Base-by-base conservation (phyloP, 2,329 filamentous ascomycete species). In the Emergomyces orientalis region DNA sequence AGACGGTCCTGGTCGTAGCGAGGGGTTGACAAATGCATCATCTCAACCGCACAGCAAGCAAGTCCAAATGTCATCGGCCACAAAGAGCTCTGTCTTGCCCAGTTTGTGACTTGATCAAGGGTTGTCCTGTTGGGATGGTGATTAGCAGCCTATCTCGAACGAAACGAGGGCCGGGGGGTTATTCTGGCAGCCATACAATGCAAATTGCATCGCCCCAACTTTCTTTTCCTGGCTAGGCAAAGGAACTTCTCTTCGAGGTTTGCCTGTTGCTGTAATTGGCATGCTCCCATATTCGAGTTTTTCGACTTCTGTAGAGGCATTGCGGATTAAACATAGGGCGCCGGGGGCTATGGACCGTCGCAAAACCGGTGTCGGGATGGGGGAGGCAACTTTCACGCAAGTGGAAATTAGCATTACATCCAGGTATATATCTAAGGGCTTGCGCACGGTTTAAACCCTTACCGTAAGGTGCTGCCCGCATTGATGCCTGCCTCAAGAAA, bases 1-100 rank as follows among this genome's bases (percentile, higher is more conserved):
- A 92, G 81, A 45, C 90, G 85, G 79, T 95, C 90, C 76, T 95
- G 90, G 74, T 95, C 90, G 83, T 95, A 95, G 63, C 90, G 88
- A 41, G 90, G 91, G 61, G 90, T 91, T 52, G 91, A 95, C 56
- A 93, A 82, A 77, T 95, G 90, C 91, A 95, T 95, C 90, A 95
- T 95, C 76, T 95, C 90, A 73, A 95, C 80, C 77, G 90, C 90
- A 78, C 90, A 95, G 83, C 90, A 95, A 71, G 90, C 91, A 64
- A 95, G 88, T 67, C 89, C 90, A 76, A 95, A 95, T 56, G 90
- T 94, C 88, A 95, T 91, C 70, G 91, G 90, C 90, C 90, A 95
- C 65, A 95, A 81, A 25, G 90, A 95, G 67, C 88, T 87, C 78
- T 95, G 90, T 59, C 90, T 88, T 61, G 88, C 89, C 90, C 91